Evolutionary conservation across 495 filamentous ascomycete species (phyloP).

Genomic region (Entonaema liquescens): DNA sequence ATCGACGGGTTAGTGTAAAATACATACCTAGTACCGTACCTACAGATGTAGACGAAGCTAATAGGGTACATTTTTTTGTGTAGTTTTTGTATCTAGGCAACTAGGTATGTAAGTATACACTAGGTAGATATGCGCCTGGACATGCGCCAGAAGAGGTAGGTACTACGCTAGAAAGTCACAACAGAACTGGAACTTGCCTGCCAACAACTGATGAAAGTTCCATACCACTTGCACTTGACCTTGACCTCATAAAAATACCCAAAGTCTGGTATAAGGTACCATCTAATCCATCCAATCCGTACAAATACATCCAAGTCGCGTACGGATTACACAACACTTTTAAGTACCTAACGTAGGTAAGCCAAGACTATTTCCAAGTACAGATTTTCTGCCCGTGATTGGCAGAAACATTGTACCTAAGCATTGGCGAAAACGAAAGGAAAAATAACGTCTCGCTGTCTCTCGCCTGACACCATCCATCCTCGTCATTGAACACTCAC

Average conservation of each 20-base stretch:
- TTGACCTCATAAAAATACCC: conserved; percentile 36
- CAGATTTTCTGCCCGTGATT: conserved; percentile 29
- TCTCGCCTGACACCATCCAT: conserved; percentile 36
- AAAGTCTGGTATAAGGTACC: conserved; percentile 10
- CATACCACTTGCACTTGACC: conserved; percentile 4
- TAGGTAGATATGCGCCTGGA: neutral
- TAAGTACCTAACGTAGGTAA: conserved; percentile 24
- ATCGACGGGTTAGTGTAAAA: no score
- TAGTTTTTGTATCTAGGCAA: neutral
- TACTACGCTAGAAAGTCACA: conserved; percentile 18
- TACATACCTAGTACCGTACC: neutral
- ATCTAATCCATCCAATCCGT: neutral
- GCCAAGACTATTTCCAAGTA: conserved; percentile 22
- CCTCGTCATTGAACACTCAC: conserved; percentile 38
- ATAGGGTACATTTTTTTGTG: neutral
- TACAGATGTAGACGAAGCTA: neutral
- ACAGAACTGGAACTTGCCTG: conserved; percentile 26
- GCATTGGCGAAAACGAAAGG: conserved; percentile 43
- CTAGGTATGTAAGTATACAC: conserved; percentile 6
- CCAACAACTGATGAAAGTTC: conserved; percentile 13
- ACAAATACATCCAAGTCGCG: conserved; percentile 1
- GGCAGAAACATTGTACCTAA: conserved; percentile 34
- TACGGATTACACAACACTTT: conserved; percentile 15
- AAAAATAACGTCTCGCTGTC: conserved; percentile 37
- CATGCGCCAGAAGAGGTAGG: conserved; percentile 4